Evolutionary conservation across 1,139 yeast genomes (phyloP).

Genomic region (Hansenula sp.): DNA sequence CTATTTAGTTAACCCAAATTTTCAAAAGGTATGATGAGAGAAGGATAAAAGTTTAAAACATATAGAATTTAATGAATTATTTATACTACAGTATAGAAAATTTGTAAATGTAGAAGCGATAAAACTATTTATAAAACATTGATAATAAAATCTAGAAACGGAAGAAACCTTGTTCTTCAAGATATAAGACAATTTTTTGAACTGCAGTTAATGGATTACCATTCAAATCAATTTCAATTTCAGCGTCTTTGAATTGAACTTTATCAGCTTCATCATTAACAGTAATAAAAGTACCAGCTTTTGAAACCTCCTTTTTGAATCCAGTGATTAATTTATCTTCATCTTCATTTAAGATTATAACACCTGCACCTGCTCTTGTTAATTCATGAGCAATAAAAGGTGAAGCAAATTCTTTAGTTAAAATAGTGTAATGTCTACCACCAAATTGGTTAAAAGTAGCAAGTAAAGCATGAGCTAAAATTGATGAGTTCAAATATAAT

Average conservation of each 20-base stretch:
- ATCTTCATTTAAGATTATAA: slow-evolving; percentile 52
- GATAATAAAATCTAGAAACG: slow-evolving; percentile 26
- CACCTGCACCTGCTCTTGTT: slow-evolving; percentile 88
- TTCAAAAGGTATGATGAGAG: too few relatives aligned
- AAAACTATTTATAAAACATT: too few relatives aligned
- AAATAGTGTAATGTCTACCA: slow-evolving; percentile 76
- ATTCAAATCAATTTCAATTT: slow-evolving; percentile 46
- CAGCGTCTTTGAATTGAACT: slow-evolving; percentile 36
- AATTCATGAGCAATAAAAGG: slow-evolving; percentile 59
- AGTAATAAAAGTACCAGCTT: slow-evolving; percentile 33
- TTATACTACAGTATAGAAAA: too few relatives aligned
- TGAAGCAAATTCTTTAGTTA: slow-evolving; percentile 48
- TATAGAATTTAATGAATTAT: too few relatives aligned
- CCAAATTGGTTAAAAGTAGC: slow-evolving; percentile 86
- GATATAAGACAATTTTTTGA: slow-evolving; percentile 61
- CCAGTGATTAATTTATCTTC: slow-evolving; percentile 33
- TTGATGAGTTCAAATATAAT: slow-evolving; percentile 48
- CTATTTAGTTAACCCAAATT: slow-evolving; percentile 8
- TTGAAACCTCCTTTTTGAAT: slow-evolving; percentile 45
- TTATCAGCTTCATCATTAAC: slow-evolving; percentile 33
- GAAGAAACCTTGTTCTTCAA: slow-evolving; percentile 81
- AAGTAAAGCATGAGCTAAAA: slow-evolving; percentile 78
- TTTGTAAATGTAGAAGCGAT: too few relatives aligned
- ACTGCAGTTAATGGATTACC: slow-evolving; percentile 57
- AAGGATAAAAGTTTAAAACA: too few relatives aligned